Conservation (phyloP, 768 basidiomycete genomes). For the Tricholoma bakamatsutake region DNA sequence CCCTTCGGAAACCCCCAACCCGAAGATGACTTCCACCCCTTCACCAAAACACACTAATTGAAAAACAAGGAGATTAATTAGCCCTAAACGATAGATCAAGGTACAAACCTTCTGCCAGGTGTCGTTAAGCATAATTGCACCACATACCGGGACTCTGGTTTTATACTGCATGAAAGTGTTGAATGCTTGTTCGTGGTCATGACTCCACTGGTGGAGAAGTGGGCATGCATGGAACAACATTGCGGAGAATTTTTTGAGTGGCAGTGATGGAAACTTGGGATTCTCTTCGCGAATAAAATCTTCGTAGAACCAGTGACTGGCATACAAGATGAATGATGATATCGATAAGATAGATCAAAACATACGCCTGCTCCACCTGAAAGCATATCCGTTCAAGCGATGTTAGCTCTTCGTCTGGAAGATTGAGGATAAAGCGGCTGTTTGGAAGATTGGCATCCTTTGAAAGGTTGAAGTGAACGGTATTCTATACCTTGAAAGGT, state of each 20-base stretch:
- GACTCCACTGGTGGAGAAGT: conserved; percentile 73
- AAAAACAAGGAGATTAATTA: conserved; percentile 1
- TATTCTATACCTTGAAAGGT: conserved; percentile 74
- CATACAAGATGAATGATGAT: conserved; percentile 9
- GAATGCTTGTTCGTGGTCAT: conserved; percentile 83
- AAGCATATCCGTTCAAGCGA: conserved; percentile 94
- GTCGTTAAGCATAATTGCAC: conserved; percentile 92
- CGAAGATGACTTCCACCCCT: conserved; percentile 95
- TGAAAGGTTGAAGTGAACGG: conserved; percentile 5
- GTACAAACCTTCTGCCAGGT: conserved; percentile 82
- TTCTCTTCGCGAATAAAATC: conserved; percentile 95
- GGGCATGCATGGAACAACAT: conserved; percentile 86
- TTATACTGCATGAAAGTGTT: conserved; percentile 94
- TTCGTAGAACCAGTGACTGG: conserved; percentile 99
- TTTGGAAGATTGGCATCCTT: conserved; percentile 1
- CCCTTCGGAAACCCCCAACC: conserved; percentile 99
- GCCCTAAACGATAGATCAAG: conserved; percentile 7
- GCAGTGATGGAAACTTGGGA: conserved; percentile 77
- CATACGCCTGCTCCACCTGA: conserved; percentile 98
- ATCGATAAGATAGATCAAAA: conserved; percentile 13
- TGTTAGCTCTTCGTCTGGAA: conserved; percentile 88
- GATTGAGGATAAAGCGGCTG: conserved; percentile 94
- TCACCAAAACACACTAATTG: conserved; percentile 87
- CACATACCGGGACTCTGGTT: conserved; percentile 94
- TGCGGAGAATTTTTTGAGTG: conserved; percentile 89